Evolutionary conservation across 495 filamentous ascomycete species (phyloP).

Genomic region (Hypoxylon rickii): DNA sequence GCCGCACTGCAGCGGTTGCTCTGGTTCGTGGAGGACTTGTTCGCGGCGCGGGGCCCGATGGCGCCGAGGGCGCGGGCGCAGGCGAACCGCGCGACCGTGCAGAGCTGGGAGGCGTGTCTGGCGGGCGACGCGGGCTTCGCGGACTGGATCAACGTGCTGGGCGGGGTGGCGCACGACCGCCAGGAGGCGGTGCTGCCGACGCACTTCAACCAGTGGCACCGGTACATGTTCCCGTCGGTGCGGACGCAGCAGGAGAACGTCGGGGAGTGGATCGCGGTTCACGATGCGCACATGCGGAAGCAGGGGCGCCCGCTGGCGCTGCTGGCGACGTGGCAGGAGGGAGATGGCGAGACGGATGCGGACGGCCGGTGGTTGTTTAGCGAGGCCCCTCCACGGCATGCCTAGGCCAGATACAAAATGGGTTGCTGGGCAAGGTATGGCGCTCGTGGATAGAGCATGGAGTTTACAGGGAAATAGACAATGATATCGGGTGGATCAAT

Average conservation of each 20-base stretch:
- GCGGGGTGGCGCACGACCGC: slow-evolving; percentile 1
- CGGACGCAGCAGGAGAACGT: background rate
- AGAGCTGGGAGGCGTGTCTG: background rate
- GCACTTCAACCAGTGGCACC: slow-evolving; percentile 10
- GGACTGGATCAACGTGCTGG: slow-evolving; percentile 1
- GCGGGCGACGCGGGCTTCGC: background rate
- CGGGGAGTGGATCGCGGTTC: background rate
- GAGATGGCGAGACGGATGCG: background rate
- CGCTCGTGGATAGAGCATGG: too few species aligned
- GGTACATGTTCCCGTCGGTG: background rate
- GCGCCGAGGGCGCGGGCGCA: background rate
- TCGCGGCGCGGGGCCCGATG: background rate
- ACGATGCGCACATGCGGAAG: background rate
- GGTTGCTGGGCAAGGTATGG: too few species aligned
- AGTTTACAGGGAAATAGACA: too few species aligned
- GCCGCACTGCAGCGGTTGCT: background rate
- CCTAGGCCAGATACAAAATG: too few species aligned
- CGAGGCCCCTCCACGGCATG: too few species aligned
- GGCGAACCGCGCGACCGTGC: background rate
- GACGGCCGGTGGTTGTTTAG: background rate
- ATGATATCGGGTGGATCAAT: too few species aligned
- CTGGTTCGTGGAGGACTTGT: slow-evolving; percentile 2
- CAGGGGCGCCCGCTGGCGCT: background rate
- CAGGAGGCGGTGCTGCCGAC: slow-evolving; percentile 1
- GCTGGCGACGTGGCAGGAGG: background rate